These are phyloP conservation scores for Acanthamoeba sp. DNA, from an alignment of 208 protist species.

Conservation along the genomic window DNA sequence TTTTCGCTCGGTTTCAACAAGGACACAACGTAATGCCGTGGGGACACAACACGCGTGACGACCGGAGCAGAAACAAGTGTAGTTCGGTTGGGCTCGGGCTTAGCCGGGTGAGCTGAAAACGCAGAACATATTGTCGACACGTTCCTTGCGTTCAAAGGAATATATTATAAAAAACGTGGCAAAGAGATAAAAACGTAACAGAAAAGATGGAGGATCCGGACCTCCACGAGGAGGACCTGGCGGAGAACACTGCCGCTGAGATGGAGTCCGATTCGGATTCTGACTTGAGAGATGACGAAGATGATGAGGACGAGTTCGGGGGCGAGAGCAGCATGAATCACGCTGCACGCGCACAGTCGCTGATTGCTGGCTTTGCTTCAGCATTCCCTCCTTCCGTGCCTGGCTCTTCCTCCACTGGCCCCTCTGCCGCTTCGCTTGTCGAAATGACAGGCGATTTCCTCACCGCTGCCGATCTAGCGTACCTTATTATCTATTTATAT, in stretches of 20 bases:
- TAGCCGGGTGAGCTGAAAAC: too few relatives aligned
- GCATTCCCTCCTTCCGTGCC: background rate
- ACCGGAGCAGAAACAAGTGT: too few relatives aligned
- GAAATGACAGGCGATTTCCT: constrained; percentile 19
- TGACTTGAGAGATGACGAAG: background rate
- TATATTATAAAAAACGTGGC: too few relatives aligned
- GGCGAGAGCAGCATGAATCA: background rate
- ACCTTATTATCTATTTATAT: too few relatives aligned
- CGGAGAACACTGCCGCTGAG: background rate
- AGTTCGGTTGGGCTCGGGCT: too few relatives aligned
- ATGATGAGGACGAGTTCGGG: background rate
- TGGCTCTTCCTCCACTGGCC: background rate
- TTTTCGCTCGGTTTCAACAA: too few relatives aligned
- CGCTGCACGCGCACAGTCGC: background rate
- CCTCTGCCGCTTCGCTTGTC: background rate
- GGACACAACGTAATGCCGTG: too few relatives aligned
- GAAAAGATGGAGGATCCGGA: constrained; percentile 16
- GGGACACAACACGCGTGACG: too few relatives aligned
- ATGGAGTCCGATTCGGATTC: background rate
- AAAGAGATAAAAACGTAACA: background rate
- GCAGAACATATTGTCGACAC: too few relatives aligned
- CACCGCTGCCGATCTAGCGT: background rate
- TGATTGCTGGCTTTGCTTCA: background rate
- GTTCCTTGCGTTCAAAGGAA: too few relatives aligned
- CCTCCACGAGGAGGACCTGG: background rate